Evolutionary conservation across 1,139 yeast species (phyloP), one percentile per base, ranked within the genome.

Genomic region (Yamadazyma dushanensis): DNA sequence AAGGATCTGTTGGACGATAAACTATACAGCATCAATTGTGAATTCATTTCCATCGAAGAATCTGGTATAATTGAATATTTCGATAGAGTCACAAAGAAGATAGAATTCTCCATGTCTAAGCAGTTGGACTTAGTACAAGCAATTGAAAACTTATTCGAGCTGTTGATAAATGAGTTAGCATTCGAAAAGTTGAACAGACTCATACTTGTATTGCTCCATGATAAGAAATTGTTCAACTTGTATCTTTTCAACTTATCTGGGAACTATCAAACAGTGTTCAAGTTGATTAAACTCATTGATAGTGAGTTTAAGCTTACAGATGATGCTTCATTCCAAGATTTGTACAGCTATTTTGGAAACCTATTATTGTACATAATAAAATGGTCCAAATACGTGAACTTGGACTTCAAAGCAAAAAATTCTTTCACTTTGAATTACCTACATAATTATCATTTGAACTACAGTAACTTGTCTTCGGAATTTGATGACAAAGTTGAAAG

Each of bases 321-420:
- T 15, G 79, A 73, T 34, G 70, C 74, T 34, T 78, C 80, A 49
- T 76, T 77, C 47, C 92, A 83, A 52, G 92, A 84, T 23, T 56
- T 68, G n/a, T 84, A 80, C 51, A 67, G 85, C 1, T 80, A 82
- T 36, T 78, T 82, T 54, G 90, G 94, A 0, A 64, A 75, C 13
- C 58, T 79, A 2, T 50, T 82, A 16, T 56, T 82, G 27, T 69
- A 81, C 29, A 58, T 81, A 3, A 62, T 74, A 13, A 57, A 71
- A 19, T 61, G 72, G 17, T 82, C 73, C 47, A 61, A 70, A 8
- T 54, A 78, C 28, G 60, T 70, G 36, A 48, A 57, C 26, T 50
- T 63, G 1, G 37, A 49, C 9, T 39, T 59, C 28, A 43, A 45
- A 24, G 38, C 61, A 13, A 56, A 56, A 28, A 51, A 52, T 36